phyloP scores from a whole-genome alignment of 2,329 filamentous ascomycete species.

The Atkinsonella texensis region DNA sequence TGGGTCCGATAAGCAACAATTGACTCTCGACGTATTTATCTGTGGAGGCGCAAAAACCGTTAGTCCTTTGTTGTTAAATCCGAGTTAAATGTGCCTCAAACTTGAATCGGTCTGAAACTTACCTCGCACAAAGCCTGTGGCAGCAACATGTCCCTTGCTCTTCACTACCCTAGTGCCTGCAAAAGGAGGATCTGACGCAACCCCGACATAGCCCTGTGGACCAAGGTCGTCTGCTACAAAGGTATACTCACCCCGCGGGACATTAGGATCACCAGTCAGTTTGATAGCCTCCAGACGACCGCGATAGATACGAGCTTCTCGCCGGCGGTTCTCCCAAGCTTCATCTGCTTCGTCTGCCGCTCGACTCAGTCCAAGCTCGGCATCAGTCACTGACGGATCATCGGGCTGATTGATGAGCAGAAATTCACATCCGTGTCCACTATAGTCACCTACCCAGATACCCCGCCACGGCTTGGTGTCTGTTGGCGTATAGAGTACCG shows the following conservation, averaged over 20 bases:
- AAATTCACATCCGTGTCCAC: constrained; percentile 80
- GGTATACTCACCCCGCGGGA: constrained; percentile 74
- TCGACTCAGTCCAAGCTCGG: constrained; percentile 28
- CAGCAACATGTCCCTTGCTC: constrained; percentile 68
- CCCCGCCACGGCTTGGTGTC: constrained; percentile 71
- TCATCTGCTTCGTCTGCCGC: constrained; percentile 30
- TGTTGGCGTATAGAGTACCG: constrained; percentile 68
- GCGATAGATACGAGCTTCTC: constrained; percentile 39
- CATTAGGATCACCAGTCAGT: constrained; percentile 80
- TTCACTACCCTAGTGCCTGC: constrained; percentile 60
- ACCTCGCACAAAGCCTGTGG: constrained; percentile 60
- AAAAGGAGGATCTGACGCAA: constrained; percentile 57
- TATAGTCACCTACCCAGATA: constrained; percentile 88
- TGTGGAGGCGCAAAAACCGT: constrained; percentile 20
- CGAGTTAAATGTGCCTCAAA: neutral
- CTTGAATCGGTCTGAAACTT: constrained; percentile 19
- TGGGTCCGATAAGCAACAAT: constrained; percentile 65
- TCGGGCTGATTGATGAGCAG: constrained; percentile 66
- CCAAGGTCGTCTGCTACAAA: constrained; percentile 74
- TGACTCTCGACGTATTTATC: constrained; percentile 65
- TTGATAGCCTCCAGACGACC: constrained; percentile 77
- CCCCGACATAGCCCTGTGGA: constrained; percentile 47
- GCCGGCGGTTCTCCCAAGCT: constrained; percentile 32
- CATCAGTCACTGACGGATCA: constrained; percentile 26
- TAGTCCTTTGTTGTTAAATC: neutral